Evolutionary conservation across 139 green algal genomes (phyloP).

Genomic region (Choricystis sp.): DNA sequence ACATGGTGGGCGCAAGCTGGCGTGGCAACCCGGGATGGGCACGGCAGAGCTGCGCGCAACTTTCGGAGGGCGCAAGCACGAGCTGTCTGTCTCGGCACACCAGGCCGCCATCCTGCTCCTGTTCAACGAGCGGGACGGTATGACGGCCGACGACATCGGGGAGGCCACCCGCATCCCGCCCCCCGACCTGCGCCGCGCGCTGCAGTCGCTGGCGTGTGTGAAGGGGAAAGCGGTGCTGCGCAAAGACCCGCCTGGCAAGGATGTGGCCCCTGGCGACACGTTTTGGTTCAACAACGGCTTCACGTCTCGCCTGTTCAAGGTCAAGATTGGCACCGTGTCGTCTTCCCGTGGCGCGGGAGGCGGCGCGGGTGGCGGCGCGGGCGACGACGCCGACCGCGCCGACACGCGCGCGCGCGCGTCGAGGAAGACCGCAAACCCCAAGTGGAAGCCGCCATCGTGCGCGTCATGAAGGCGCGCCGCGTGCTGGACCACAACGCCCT

Average conservation of each 20-base stretch:
- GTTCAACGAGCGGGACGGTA: constrained; percentile 78
- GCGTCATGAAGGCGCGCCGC: constrained; percentile 88
- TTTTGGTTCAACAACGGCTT: constrained; percentile 85
- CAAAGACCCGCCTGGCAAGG: constrained; percentile 70
- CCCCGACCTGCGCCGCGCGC: constrained; percentile 65
- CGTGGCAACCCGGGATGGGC: constrained; percentile 95
- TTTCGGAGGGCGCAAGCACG: constrained; percentile 43
- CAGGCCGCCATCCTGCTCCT: constrained; percentile 86
- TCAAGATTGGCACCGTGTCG: constrained; percentile 45
- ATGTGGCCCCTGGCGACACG: constrained; percentile 61
- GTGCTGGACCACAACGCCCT: constrained; percentile 83
- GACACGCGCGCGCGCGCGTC: constrained; percentile 68
- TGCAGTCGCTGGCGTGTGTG: constrained; percentile 71
- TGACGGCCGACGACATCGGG: constrained; percentile 34
- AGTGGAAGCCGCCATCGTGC: constrained; percentile 95
- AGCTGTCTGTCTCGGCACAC: constrained; percentile 84
- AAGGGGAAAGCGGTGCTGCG: constrained; percentile 78
- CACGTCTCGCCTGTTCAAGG: constrained; percentile 66
- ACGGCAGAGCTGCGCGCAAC: constrained; percentile 67
- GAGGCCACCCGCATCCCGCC: constrained; percentile 58
- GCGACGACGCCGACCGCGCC: constrained; percentile 56
- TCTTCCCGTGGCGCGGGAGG: constrained; percentile 1
- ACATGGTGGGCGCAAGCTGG: constrained; percentile 68
- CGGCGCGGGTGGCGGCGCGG: too few species aligned
- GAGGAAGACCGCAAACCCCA: constrained; percentile 96